Evolutionary conservation across 1,284 basidiomycete genomes (phyloP), one percentile per base, ranked within the genome.

Genomic region (Phellopilus nigrolimitatus): DNA sequence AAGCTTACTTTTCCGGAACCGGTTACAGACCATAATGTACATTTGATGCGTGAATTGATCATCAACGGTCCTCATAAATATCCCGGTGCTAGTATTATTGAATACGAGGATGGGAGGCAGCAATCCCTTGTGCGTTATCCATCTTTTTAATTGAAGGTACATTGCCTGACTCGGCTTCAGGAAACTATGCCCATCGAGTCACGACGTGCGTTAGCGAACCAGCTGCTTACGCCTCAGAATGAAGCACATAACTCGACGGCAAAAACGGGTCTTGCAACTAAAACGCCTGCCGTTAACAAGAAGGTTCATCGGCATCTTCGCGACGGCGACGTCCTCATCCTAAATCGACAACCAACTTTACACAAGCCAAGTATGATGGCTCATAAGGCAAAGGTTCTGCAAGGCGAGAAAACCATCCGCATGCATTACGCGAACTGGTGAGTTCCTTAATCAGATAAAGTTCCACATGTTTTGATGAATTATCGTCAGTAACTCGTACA

Each of bases 351-450:
- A 75, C 97, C 97, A 7, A 99, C 97, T 1, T 75, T 99, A 54
- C 97, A 99, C 70, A 99, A 99, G 68, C 95, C 97, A n/a, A 94
- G 90, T 75, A 99, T 99, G 95, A 99, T 99, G 97, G 90, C 88
- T 8, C 97, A 99, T 70, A 88, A 84, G 60, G 97, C 95, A 21
- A 86, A 88, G 57, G 90, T 99, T 13, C 70, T 99, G 56, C 81
- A 85, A 55, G 97, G 95, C 42, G 97, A 99, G 71, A 97, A 97
- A 75, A 99, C 97, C 1, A 99, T 99, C 67, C 84, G 97, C 27
- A 97, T 99, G 95, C 97, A 99, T 74, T 99, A 99, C 65, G 97
- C 97, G 43, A 99, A 99, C 66, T 99, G 97, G 90, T 91, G 53
- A 57, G 83, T 70, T 31, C 37, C 7, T 8, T 53, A 33, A 2